These are phyloP conservation scores for Durio zibethinus DNA, from an alignment of 345 rosid genomes.

Conservation along the genomic window DNA sequence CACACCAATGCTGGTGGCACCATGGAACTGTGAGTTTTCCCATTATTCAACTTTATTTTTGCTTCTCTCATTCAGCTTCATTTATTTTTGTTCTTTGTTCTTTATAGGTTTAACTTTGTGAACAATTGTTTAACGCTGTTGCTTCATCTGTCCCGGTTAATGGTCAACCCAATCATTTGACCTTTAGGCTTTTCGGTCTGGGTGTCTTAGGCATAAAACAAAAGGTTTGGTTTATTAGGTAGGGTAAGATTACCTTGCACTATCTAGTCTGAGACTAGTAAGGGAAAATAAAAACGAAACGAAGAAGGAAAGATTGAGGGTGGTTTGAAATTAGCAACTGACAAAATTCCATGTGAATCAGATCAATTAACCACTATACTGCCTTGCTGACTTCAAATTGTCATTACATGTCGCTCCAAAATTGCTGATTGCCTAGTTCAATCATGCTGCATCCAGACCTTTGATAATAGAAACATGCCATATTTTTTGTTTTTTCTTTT, in stretches of 20 bases:
- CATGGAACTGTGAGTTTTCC: conserved; percentile 76
- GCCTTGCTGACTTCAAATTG: neutral
- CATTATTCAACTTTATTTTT: neutral
- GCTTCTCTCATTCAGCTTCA: neutral
- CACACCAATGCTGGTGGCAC: conserved; percentile 91
- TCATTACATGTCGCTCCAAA: neutral
- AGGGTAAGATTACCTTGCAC: neutral
- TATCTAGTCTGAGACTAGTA: neutral
- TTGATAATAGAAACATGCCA: neutral
- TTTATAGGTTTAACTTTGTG: neutral
- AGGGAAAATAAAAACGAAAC: neutral
- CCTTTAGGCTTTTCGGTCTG: neutral
- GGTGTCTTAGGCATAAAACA: neutral
- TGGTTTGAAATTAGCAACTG: neutral
- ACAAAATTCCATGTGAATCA: neutral
- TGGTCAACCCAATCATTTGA: neutral
- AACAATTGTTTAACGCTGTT: neutral
- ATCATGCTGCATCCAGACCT: neutral
- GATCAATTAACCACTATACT: neutral
- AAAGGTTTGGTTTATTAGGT: neutral
- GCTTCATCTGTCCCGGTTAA: neutral
- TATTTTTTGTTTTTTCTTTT: neutral
- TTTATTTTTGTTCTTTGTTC: neutral
- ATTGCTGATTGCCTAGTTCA: neutral
- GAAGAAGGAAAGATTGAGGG: neutral